These are phyloP conservation scores for Podosphaera aphanis DNA, from an alignment of 2,329 filamentous ascomycete genomes.

Conservation along the genomic window DNA sequence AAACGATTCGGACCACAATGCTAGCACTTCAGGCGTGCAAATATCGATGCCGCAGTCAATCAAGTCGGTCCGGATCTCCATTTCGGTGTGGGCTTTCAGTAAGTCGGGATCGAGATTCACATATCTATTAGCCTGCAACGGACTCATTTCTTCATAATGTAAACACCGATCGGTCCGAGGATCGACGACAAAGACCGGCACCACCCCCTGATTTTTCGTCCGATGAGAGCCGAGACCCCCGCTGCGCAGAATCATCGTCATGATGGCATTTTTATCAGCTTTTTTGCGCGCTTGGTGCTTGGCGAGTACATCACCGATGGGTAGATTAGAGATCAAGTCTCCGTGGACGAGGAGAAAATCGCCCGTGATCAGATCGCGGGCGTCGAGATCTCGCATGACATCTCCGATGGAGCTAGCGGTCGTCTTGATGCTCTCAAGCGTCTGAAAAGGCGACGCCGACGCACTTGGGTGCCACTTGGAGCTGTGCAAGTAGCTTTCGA, in stretches of 20 bases:
- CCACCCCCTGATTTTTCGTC: conserved; percentile 51
- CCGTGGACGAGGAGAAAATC: conserved; percentile 88
- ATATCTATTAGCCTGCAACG: conserved; percentile 38
- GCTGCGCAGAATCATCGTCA: conserved; percentile 81
- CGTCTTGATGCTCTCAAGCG: conserved; percentile 62
- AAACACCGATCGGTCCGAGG: conserved; percentile 57
- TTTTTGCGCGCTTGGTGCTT: conserved; percentile 60
- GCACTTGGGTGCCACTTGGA: conserved; percentile 55
- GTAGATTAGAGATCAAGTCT: conserved; percentile 74
- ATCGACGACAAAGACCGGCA: conserved; percentile 71
- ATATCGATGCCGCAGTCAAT: conserved; percentile 94
- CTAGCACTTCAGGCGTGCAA: conserved; percentile 84
- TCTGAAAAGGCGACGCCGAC: conserved; percentile 44
- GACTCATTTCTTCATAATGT: conserved; percentile 80
- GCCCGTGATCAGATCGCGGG: conserved; percentile 58
- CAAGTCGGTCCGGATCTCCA: conserved; percentile 67
- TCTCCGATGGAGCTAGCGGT: conserved; percentile 76
- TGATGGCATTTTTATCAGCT: conserved; percentile 81
- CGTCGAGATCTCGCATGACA: conserved; percentile 81
- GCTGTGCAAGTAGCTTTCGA: conserved; percentile 64
- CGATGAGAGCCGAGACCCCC: conserved; percentile 46
- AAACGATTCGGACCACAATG: conserved; percentile 91
- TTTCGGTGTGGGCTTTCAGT: conserved; percentile 46
- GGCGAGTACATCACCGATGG: conserved; percentile 55
- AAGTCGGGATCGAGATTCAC: conserved; percentile 57